Conservation (phyloP, 306 rosid genomes). For the Prunus mume region DNA sequence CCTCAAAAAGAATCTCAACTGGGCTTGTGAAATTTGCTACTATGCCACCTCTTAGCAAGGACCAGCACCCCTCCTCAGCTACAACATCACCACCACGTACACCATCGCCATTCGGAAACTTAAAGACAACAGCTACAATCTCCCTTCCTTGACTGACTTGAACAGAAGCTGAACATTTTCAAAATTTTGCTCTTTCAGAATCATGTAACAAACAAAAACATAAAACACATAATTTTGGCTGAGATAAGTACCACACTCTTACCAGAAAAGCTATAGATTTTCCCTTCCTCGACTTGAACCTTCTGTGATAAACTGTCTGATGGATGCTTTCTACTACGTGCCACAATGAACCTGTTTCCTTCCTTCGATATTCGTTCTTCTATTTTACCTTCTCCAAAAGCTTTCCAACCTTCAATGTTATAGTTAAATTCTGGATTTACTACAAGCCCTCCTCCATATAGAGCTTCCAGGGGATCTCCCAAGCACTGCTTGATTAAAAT, state of each 20-base stretch:
- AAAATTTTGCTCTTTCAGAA: background rate
- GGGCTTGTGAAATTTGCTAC: constrained; percentile 51
- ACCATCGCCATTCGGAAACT: constrained; percentile 25
- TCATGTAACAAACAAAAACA: background rate
- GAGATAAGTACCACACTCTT: background rate
- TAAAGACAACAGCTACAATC: constrained; percentile 46
- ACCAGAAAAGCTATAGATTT: constrained; percentile 58
- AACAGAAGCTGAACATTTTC: constrained; percentile 53
- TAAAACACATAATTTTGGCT: background rate
- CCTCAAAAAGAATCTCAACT: constrained; percentile 61
- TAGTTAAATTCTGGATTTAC: constrained; percentile 69
- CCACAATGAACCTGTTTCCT: constrained; percentile 63
- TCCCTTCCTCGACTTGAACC: constrained; percentile 53
- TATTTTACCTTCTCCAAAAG: constrained; percentile 52
- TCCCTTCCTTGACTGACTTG: constrained; percentile 69
- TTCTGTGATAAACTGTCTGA: constrained; percentile 56
- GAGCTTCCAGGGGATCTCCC: constrained; percentile 48
- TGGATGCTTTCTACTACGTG: constrained; percentile 39
- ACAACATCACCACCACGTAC: constrained; percentile 43
- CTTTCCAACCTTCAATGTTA: constrained; percentile 55
- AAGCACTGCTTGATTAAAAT: constrained; percentile 53
- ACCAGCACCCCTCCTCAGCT: constrained; percentile 71
- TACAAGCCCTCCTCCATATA: constrained; percentile 75
- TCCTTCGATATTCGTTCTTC: constrained; percentile 42
- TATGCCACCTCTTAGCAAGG: constrained; percentile 67